Conservation (phyloP, 2,329 filamentous ascomycete species). For the Clarireedia monteithiana region DNA sequence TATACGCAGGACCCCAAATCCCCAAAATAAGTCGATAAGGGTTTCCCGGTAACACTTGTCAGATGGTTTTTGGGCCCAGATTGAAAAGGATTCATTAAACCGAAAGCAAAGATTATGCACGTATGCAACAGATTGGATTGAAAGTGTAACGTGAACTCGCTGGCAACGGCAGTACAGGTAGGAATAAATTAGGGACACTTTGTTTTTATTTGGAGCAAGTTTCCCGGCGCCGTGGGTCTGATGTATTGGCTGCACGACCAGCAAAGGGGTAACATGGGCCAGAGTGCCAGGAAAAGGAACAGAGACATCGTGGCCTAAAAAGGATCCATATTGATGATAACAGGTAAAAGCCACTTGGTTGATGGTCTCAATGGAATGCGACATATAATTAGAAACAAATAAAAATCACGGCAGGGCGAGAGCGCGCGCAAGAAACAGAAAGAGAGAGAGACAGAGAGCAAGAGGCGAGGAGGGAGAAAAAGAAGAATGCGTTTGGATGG, state of each 20-base stretch:
- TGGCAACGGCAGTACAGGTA: too few species aligned
- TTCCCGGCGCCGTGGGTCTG: neutral
- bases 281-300: neutral
- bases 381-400: neutral
- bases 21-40: neutral
- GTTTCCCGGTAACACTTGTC: constrained; percentile 1
- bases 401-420: neutral
- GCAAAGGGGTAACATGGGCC: neutral
- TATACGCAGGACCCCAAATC: neutral
- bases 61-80: neutral
- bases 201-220: neutral
- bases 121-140: too few species aligned
- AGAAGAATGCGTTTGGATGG: neutral
- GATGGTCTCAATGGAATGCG: neutral
- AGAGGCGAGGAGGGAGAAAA: neutral
- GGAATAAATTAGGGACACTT: too few species aligned
- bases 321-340: neutral
- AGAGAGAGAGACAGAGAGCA: neutral
- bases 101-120: neutral
- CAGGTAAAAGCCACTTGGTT: neutral
- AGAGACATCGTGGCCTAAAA: neutral
- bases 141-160: too few species aligned
- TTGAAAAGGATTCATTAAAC: neutral
- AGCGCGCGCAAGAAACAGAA: neutral
- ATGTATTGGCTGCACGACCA: neutral